Conservation (phyloP, 2,329 filamentous ascomycete species). For the Exserohilum turcica region DNA sequence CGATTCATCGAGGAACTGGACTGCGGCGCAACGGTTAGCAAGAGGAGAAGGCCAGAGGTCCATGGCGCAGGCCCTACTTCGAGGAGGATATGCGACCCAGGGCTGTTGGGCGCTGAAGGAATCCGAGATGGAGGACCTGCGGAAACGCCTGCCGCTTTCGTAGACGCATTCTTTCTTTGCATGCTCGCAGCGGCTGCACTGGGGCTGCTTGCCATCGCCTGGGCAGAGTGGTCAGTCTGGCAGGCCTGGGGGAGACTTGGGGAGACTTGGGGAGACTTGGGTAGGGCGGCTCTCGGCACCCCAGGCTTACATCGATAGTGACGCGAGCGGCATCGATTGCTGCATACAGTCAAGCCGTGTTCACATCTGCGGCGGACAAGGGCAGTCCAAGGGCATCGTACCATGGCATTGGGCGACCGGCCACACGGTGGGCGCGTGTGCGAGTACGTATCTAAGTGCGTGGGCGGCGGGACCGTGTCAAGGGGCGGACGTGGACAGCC, state of each 20-base stretch:
- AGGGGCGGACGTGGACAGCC: conserved; percentile 1
- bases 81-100: conserved; percentile 45
- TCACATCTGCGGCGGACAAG: neutral
- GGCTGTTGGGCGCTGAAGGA: conserved; percentile 39
- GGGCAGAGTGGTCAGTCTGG: conserved; percentile 19
- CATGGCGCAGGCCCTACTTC: conserved; percentile 24
- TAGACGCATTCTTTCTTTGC: conserved; percentile 43
- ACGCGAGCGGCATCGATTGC: conserved; percentile 47
- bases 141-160: conserved; percentile 43
- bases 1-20: conserved; percentile 47
- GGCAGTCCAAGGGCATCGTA: conserved; percentile 15
- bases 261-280: too few relatives aligned
- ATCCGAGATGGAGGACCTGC: conserved; percentile 43
- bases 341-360: conserved; percentile 24
- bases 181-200: conserved; percentile 41
- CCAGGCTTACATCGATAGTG: conserved; percentile 43
- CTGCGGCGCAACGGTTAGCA: conserved; percentile 27
- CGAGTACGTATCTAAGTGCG: too few relatives aligned
- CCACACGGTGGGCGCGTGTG: conserved; percentile 1
- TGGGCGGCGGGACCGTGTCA: conserved; percentile 2
- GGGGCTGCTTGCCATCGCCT: conserved; percentile 46
- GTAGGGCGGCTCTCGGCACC: neutral
- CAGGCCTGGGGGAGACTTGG: too few relatives aligned
- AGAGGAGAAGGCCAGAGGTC: neutral
- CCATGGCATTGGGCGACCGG: conserved; percentile 41